These are phyloP conservation scores for Marasmius fiardii DNA, from an alignment of 1,284 basidiomycete species.

Conservation along the genomic window DNA sequence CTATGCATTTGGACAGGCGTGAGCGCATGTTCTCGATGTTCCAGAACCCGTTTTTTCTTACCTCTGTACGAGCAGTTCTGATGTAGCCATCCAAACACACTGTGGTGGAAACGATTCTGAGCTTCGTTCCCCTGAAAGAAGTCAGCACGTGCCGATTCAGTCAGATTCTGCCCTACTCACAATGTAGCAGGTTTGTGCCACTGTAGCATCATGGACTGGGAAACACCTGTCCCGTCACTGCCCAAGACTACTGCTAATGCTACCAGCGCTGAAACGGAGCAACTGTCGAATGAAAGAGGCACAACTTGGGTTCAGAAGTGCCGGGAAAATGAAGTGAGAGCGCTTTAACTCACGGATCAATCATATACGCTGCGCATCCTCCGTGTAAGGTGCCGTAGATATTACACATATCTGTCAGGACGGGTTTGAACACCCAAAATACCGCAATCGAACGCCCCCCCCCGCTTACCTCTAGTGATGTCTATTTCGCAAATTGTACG, in stretches of 20 bases:
- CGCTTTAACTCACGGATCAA: conserved; percentile 34
- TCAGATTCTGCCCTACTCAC: conserved; percentile 23
- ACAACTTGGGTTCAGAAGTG: conserved; percentile 7
- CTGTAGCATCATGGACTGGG: conserved; percentile 45
- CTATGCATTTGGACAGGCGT: conserved; percentile 13
- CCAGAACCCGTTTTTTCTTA: conserved; percentile 18
- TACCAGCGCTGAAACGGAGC: conserved; percentile 42
- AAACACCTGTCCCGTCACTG: conserved; percentile 43
- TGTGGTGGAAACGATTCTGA: conserved; percentile 39
- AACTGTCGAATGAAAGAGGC: conserved; percentile 24
- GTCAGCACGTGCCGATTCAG: not conserved
- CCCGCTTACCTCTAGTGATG: conserved; percentile 8
- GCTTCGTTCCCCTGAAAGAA: conserved; percentile 34
- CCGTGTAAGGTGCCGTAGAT: conserved; percentile 37
- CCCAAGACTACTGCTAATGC: conserved; percentile 33
- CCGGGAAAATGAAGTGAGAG: not conserved
- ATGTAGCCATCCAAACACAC: conserved; percentile 38
- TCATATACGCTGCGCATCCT: conserved; percentile 41
- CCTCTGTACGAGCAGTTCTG: conserved; percentile 44
- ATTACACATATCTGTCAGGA: conserved; percentile 40
- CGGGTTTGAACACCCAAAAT: not conserved
- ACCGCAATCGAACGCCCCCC: not conserved
- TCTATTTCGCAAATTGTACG: conserved; percentile 12
- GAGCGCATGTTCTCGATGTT: not conserved
- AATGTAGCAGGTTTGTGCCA: conserved; percentile 40